Percentiles rank a stretch among this genome's conserved stretches.
Evolutionary conservation across 495 filamentous ascomycete genomes (phyloP).

Genomic region (Talaromyces adpressus): DNA sequence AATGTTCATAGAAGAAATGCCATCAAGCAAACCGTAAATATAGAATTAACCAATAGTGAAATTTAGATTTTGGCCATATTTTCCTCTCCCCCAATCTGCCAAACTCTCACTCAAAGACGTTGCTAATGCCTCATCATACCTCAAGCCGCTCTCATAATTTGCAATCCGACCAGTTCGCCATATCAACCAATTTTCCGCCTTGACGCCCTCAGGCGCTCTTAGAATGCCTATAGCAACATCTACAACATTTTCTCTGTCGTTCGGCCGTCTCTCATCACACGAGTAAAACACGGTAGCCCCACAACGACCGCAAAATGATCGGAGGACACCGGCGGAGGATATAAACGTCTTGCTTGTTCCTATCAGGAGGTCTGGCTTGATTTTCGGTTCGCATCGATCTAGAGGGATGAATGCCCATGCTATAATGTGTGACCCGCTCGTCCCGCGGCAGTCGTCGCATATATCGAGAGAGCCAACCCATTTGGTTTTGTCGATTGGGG

Average conservation of each 20-base stretch:
- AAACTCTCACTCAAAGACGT: slow-evolving; percentile 23
- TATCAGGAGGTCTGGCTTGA: slow-evolving; percentile 20
- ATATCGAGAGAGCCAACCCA: slow-evolving; percentile 33
- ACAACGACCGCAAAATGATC: slow-evolving; percentile 47
- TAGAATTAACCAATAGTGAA: slow-evolving; percentile 3
- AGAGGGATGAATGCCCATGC: slow-evolving; percentile 37
- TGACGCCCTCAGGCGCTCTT: slow-evolving; percentile 37
- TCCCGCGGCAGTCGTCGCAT: slow-evolving; percentile 46
- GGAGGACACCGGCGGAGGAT: slow-evolving; percentile 35
- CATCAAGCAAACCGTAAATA: too few species aligned
- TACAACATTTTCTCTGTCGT: slow-evolving; percentile 26
- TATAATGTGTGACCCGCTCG: slow-evolving; percentile 35
- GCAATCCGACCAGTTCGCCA: slow-evolving; percentile 24
- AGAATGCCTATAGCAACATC: slow-evolving; percentile 46
- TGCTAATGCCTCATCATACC: slow-evolving; percentile 24
- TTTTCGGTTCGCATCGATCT: slow-evolving; percentile 11
- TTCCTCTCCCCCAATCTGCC: slow-evolving; percentile 18
- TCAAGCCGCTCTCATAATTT: slow-evolving; percentile 22
- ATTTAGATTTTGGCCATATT: slow-evolving; percentile 8
- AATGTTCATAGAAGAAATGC: too few species aligned
- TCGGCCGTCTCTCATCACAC: slow-evolving; percentile 20
- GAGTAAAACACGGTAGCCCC: slow-evolving; percentile 46
- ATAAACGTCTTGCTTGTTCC: slow-evolving; percentile 40
- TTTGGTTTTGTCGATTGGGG: slow-evolving; percentile 32
- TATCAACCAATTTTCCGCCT: slow-evolving; percentile 37